phyloP scores from a whole-genome alignment of 345 rosid genomes.

The Zanthoxylum bungeanum region DNA sequence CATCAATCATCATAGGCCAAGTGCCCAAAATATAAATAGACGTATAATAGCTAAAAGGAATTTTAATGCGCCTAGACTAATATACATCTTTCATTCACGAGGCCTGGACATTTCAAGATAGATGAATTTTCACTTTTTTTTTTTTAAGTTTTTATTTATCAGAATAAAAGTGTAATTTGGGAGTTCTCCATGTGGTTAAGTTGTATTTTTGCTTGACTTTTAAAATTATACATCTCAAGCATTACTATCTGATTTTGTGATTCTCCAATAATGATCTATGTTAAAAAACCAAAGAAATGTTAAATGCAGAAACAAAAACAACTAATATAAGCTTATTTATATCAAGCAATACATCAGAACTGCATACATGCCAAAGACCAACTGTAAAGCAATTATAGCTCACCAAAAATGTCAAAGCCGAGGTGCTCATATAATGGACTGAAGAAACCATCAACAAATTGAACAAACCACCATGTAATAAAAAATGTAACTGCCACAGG shows the following conservation, averaged over 20 bases:
- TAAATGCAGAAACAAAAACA: background rate
- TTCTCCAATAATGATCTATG: background rate
- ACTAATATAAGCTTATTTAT: background rate
- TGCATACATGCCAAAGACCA: background rate
- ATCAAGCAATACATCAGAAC: slow-evolving; percentile 1
- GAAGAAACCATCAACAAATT: too few relatives aligned
- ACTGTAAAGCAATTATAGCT: slow-evolving; percentile 9
- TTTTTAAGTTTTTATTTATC: background rate
- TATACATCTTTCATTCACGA: background rate
- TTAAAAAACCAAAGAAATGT: background rate
- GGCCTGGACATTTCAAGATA: background rate
- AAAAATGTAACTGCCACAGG: too few relatives aligned
- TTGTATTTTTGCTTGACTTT: background rate
- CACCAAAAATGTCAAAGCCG: too few relatives aligned
- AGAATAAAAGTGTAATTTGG: background rate
- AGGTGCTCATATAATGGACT: too few relatives aligned
- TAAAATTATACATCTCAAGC: background rate
- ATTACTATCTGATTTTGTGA: background rate
- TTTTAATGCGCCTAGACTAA: background rate
- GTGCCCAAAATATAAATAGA: too few relatives aligned
- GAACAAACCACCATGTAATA: too few relatives aligned
- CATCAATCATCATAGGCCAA: too few relatives aligned
- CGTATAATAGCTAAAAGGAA: background rate
- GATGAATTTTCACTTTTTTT: background rate
- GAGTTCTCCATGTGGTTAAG: background rate